These are phyloP conservation scores for Malassezia yamatoensis DNA, from an alignment of 1,284 basidiomycete species.

Conservation along the genomic window DNA sequence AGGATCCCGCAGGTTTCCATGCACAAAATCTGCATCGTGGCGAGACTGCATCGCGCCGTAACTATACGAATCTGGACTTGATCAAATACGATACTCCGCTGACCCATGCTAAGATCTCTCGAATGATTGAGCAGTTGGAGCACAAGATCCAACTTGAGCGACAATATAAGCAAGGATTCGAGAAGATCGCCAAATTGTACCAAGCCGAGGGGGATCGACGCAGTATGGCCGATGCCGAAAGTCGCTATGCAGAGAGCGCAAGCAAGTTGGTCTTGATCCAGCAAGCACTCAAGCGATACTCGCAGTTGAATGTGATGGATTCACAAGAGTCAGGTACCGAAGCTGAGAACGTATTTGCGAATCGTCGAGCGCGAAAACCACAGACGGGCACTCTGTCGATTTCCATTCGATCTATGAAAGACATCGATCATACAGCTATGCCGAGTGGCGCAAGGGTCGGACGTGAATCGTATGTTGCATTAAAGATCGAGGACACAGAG, in stretches of 20 bases:
- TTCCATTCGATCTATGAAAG: slow-evolving; percentile 75
- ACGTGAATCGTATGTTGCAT: slow-evolving; percentile 74
- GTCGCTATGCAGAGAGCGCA: slow-evolving; percentile 84
- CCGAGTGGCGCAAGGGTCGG: slow-evolving; percentile 49
- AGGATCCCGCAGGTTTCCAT: not conserved
- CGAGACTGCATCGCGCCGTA: not conserved
- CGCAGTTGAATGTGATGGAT: slow-evolving; percentile 86
- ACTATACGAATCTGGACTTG: slow-evolving; percentile 56
- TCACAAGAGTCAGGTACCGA: slow-evolving; percentile 53
- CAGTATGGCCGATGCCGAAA: slow-evolving; percentile 64
- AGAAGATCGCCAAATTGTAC: slow-evolving; percentile 87
- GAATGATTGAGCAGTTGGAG: slow-evolving; percentile 96
- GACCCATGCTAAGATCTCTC: slow-evolving; percentile 89
- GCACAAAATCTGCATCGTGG: not conserved
- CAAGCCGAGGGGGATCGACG: slow-evolving; percentile 86
- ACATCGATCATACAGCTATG: slow-evolving; percentile 85
- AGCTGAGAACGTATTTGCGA: slow-evolving; percentile 55
- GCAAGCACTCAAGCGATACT: slow-evolving; percentile 86
- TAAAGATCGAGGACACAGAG: slow-evolving; percentile 93
- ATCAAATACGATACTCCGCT: slow-evolving; percentile 96
- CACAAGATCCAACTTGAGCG: slow-evolving; percentile 97
- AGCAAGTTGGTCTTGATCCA: slow-evolving; percentile 89
- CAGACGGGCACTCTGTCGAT: slow-evolving; percentile 86
- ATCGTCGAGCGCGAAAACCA: slow-evolving; percentile 80
- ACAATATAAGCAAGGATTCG: slow-evolving; percentile 96